A percentile compares a stretch with the other conserved stretches of the same genome.
Evolutionary conservation across 2,329 filamentous ascomycete species (phyloP).

Genomic region (Sclerotinia spermophila): DNA sequence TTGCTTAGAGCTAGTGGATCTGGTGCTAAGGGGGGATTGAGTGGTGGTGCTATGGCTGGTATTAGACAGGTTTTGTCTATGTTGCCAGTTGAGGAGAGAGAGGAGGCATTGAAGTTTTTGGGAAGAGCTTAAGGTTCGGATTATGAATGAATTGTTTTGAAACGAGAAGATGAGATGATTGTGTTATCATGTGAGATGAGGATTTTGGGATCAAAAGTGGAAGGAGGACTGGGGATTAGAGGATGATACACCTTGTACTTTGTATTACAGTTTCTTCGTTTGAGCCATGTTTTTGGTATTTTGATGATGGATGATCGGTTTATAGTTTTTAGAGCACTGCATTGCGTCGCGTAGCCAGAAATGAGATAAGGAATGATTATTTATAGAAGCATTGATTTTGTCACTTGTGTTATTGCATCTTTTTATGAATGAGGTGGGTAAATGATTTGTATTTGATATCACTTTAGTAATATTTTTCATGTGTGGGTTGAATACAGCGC

Average conservation of each 20-base stretch:
- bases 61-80: slow-evolving; percentile 81
- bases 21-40: slow-evolving; percentile 63
- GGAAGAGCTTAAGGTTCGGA: slow-evolving; percentile 20
- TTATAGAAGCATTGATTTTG: neutral
- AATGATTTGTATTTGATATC: neutral
- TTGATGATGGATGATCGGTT: neutral
- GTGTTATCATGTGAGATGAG: neutral
- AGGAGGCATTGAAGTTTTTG: slow-evolving; percentile 45
- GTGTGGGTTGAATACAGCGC: neutral
- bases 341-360: neutral
- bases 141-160: neutral
- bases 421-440: neutral
- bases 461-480: too few species aligned
- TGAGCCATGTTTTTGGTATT: neutral
- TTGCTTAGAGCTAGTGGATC: slow-evolving; percentile 56
- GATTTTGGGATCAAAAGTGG: neutral
- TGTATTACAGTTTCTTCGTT: neutral
- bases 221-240: neutral
- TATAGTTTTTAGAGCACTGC: neutral
- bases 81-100: slow-evolving; percentile 83
- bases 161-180: neutral
- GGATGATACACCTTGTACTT: neutral
- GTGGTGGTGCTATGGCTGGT: slow-evolving; percentile 48
- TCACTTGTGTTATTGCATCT: neutral
- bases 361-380: neutral